These are phyloP conservation scores for Cercospora janseana DNA, from an alignment of 2,329 filamentous ascomycete species.

Conservation along the genomic window DNA sequence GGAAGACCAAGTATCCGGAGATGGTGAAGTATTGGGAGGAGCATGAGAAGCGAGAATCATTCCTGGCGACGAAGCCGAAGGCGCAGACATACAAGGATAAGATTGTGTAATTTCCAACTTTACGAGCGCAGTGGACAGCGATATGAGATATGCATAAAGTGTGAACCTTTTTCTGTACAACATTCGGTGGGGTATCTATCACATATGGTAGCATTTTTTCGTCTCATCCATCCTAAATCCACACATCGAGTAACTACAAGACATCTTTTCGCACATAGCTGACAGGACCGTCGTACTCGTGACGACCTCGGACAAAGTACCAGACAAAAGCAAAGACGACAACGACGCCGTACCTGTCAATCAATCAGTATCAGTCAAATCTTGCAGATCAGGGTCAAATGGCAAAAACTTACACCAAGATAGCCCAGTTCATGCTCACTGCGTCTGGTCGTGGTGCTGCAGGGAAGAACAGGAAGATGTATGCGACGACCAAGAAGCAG, in stretches of 20 bases:
- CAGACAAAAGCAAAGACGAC: slow-evolving; percentile 23
- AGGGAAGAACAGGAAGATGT: slow-evolving; percentile 31
- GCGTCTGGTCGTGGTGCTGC: slow-evolving; percentile 27
- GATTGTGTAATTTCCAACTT: slow-evolving; percentile 33
- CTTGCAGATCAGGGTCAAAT: background rate
- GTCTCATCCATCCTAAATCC: no score
- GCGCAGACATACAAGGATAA: slow-evolving; percentile 39
- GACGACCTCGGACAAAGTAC: slow-evolving; percentile 23
- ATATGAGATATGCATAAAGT: no score
- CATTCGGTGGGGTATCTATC: slow-evolving; percentile 5
- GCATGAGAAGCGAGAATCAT: slow-evolving; percentile 46
- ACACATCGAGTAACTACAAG: no score
- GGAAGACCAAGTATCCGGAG: slow-evolving; percentile 37
- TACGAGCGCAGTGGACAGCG: no score
- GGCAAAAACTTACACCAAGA: slow-evolving; percentile 29
- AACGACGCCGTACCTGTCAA: slow-evolving; percentile 9
- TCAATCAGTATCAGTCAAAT: background rate
- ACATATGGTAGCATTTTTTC: no score
- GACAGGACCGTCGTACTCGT: slow-evolving; percentile 30
- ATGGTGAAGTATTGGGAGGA: slow-evolving; percentile 48
- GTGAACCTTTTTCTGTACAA: no score
- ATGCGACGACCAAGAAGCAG: slow-evolving; percentile 24
- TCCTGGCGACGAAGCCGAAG: slow-evolving; percentile 36
- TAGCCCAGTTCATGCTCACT: slow-evolving; percentile 35
- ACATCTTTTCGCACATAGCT: slow-evolving; percentile 24